phyloP scores from a whole-genome alignment of 495 filamentous ascomycete species.

The Thermothielavioides terrestris region DNA sequence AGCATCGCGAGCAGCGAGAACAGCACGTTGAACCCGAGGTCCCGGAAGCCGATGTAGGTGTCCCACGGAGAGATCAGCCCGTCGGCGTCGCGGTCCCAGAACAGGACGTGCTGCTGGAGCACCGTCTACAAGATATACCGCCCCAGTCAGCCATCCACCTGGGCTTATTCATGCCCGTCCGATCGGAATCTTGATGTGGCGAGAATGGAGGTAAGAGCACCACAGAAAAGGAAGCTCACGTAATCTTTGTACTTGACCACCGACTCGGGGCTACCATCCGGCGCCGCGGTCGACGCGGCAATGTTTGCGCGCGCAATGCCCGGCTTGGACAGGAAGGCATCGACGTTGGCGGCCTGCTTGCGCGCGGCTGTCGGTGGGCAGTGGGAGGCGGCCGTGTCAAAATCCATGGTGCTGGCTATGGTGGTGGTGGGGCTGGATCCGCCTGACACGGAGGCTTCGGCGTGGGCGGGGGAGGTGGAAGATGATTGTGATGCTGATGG shows the following conservation, averaged over 20 bases:
- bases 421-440: background rate
- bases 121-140: too few species aligned
- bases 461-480: too few species aligned
- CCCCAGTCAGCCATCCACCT: too few species aligned
- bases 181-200: too few species aligned
- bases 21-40: conserved; percentile 42
- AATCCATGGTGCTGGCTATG: background rate
- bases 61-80: conserved; percentile 45
- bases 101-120: conserved; percentile 47
- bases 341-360: conserved; percentile 8
- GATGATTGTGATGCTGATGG: too few species aligned
- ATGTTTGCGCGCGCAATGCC: conserved; percentile 30
- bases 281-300: conserved; percentile 24
- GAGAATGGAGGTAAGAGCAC: too few species aligned
- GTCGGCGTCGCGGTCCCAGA: conserved; percentile 41
- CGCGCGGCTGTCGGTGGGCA: conserved; percentile 6
- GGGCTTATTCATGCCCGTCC: too few species aligned
- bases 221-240: background rate
- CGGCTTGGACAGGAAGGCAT: conserved; percentile 9
- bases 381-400: background rate
- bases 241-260: background rate
- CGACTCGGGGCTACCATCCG: conserved; percentile 24
- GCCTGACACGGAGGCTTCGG: background rate
- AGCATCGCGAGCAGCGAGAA: conserved; percentile 36
- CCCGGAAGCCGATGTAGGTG: conserved; percentile 45